These are phyloP conservation scores for Saturnispora ahearnii DNA, from an alignment of 805 yeast species.

Conservation along the genomic window DNA sequence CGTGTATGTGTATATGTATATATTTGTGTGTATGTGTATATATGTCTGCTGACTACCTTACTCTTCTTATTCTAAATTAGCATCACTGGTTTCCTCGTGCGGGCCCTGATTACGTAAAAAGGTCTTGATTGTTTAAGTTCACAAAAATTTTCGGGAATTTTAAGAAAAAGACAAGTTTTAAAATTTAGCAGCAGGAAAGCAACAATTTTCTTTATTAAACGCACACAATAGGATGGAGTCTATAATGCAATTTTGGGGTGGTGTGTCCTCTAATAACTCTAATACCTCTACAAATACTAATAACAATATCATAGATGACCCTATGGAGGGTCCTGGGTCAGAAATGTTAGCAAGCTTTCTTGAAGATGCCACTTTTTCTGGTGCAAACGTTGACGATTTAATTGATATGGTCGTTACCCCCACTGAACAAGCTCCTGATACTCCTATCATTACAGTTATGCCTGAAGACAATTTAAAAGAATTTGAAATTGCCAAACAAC, in stretches of 20 bases:
- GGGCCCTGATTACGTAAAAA: too few relatives aligned
- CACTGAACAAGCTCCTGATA: neutral
- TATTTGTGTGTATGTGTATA: too few relatives aligned
- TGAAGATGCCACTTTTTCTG: neutral
- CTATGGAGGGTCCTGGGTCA: neutral
- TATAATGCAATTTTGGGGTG: neutral
- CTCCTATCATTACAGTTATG: slow-evolving; percentile 2
- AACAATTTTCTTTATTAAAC: neutral
- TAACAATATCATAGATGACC: neutral
- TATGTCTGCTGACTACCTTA: too few relatives aligned
- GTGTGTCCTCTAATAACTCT: neutral
- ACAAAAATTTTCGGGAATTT: too few relatives aligned
- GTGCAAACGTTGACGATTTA: neutral
- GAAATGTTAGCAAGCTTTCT: neutral
- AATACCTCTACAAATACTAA: neutral
- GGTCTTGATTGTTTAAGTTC: too few relatives aligned
- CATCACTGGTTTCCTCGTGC: too few relatives aligned
- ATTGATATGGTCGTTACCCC: neutral
- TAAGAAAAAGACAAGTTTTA: too few relatives aligned
- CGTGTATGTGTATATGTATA: too few relatives aligned
- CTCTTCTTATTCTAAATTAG: too few relatives aligned
- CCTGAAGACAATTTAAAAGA: slow-evolving; percentile 28
- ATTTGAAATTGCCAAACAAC: slow-evolving; percentile 33
- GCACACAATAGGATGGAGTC: neutral
- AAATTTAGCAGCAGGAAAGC: neutral